These are phyloP conservation scores for Botryotinia globosa DNA, from an alignment of 2,329 filamentous ascomycete species.

Conservation along the genomic window DNA sequence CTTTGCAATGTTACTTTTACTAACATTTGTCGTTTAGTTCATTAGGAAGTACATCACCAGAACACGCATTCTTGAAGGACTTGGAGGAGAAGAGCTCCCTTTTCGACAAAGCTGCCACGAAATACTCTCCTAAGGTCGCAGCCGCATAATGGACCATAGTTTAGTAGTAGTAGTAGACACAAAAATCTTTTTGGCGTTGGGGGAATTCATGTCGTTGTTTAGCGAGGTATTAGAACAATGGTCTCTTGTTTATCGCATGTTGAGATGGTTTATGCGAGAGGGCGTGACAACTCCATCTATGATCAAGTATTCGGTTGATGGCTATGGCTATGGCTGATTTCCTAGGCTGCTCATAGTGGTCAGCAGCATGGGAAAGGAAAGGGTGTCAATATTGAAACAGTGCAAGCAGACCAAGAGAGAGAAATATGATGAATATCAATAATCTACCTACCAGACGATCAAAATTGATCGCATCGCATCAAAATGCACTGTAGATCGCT, in stretches of 20 bases:
- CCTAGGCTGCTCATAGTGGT: neutral
- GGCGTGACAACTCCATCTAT: neutral
- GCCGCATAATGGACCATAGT: conserved; percentile 26
- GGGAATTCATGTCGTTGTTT: conserved; percentile 1
- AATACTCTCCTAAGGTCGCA: conserved; percentile 78
- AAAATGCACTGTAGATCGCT: neutral
- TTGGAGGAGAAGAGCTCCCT: conserved; percentile 80
- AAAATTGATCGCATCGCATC: neutral
- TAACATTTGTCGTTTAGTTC: conserved; percentile 41
- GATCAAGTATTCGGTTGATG: neutral
- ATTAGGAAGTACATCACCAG: conserved; percentile 57
- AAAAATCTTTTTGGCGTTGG: conserved; percentile 10
- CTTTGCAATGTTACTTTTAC: conserved; percentile 16
- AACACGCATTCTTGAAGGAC: conserved; percentile 71
- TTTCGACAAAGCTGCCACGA: conserved; percentile 82
- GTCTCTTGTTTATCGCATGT: neutral
- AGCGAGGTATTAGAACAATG: neutral
- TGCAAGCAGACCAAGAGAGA: neutral
- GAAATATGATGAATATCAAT: neutral
- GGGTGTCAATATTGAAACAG: neutral
- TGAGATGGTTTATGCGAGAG: neutral
- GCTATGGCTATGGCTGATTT: neutral
- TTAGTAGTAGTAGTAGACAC: neutral
- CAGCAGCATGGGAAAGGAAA: neutral
- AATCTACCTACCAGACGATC: neutral